These are phyloP conservation scores for Blastobotrys attinorum DNA, from an alignment of 805 yeast species.

Conservation along the genomic window DNA sequence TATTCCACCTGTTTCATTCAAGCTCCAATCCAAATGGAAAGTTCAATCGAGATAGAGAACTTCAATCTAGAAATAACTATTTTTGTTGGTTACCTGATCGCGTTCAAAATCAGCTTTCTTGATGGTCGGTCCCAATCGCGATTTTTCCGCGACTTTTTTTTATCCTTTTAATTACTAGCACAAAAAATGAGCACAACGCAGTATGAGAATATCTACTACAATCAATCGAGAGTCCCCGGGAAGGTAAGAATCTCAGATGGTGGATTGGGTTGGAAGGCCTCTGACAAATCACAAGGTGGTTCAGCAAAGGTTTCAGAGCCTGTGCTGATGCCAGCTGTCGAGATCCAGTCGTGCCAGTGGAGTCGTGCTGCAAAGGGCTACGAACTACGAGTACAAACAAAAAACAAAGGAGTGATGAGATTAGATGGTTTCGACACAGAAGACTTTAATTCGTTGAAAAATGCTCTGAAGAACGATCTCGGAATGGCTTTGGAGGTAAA, in stretches of 20 bases:
- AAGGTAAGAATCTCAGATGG: constrained; percentile 90
- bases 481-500: constrained; percentile 64
- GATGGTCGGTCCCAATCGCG: too few species aligned
- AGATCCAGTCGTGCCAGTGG: constrained; percentile 77
- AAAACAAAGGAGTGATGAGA: constrained; percentile 74
- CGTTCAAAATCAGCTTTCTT: too few species aligned
- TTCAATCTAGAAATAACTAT: too few species aligned
- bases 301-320: constrained; percentile 53
- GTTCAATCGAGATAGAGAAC: too few species aligned
- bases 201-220: constrained; percentile 83
- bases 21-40: too few species aligned
- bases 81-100: too few species aligned
- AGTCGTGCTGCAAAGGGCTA: constrained; percentile 89
- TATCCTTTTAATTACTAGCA: too few species aligned
- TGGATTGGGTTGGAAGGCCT: constrained; percentile 96
- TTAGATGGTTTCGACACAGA: constrained; percentile 86
- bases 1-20: too few species aligned
- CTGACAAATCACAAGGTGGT: constrained; percentile 37
- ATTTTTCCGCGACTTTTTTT: too few species aligned
- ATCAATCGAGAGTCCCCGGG: constrained; percentile 77
- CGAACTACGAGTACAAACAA: constrained; percentile 83
- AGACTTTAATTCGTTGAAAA: constrained; percentile 73
- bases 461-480: constrained; percentile 74
- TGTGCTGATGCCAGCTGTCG: constrained; percentile 82
- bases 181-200: constrained; percentile 34